Base-by-base conservation (phyloP, 2,329 filamentous ascomycete genomes). In the Microsporum audouinii region DNA sequence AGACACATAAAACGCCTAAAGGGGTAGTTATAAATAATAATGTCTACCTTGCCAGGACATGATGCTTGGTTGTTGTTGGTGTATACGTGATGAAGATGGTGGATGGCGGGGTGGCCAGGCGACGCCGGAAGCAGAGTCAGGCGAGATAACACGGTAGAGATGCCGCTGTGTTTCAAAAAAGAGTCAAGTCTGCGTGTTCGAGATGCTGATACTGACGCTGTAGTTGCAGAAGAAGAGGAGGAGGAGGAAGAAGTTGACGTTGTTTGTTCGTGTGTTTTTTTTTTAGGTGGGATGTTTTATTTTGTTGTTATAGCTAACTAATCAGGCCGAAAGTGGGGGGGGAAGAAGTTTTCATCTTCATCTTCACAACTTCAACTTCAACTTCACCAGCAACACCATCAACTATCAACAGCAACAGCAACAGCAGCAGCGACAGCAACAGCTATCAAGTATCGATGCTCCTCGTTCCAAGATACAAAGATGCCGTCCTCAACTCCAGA, bases 21-120 rank as follows among this genome's bases (percentile, higher is more conserved):
- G 60, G 17, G 65, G 53, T n/a, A 45, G 38, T 39, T 33, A 31
- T 23, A 23, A 23, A 23, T 23, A 23, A 23, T 23, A 23, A 23
- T 23, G 17, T 23, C 17, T 75, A 88, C 87, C 84, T 86, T 89
- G 86, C 71, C 71, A 73, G 65, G 70, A 71, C 69, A 72, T 71
- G 58, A 63, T 66, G 58, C 33, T 39, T 27, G 47, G 49, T 23
- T 23, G 17, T 23, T 23, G 17, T 23, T 23, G 17, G 17, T 23
- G 17, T 23, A 23, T 23, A 23, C 17, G 17, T 36, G 49, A 38
- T 55, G 33, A 2, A 14, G 3, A 43, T 23, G 39, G 39, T 47
- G 43, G 39, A 41, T 31, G 58, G 31, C 14, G 36, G 49, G 33
- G 59, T 36, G 38, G 58, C 43, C 36, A 36, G 31, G 41, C 27